Evolutionary conservation across 2,329 filamentous ascomycete genomes (phyloP).

Genomic region (Pseudogymnoascus destructans): DNA sequence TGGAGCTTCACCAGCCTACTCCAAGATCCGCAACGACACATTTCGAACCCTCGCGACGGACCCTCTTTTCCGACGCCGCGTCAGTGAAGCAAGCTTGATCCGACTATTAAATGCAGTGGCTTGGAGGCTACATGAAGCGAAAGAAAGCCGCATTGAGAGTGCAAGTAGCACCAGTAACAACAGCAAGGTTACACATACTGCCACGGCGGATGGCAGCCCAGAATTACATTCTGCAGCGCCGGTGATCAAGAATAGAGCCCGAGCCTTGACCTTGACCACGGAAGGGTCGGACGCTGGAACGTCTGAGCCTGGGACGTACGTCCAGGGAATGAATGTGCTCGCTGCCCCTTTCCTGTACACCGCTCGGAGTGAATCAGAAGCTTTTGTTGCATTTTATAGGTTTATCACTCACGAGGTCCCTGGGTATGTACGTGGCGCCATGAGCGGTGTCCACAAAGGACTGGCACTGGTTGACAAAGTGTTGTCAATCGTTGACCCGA

Average conservation of each 20-base stretch:
- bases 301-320: slow-evolving; percentile 69
- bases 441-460: slow-evolving; percentile 93
- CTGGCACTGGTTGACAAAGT: slow-evolving; percentile 86
- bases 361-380: slow-evolving; percentile 85
- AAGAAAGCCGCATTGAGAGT: slow-evolving; percentile 29
- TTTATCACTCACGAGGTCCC: slow-evolving; percentile 82
- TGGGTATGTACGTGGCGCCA: slow-evolving; percentile 85
- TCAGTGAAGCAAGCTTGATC: slow-evolving; percentile 90
- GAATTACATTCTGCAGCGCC: slow-evolving; percentile 20
- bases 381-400: slow-evolving; percentile 79
- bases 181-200: slow-evolving; percentile 17
- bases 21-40: slow-evolving; percentile 96
- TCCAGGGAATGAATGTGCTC: slow-evolving; percentile 98
- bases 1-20: slow-evolving; percentile 84
- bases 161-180: slow-evolving; percentile 11
- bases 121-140: slow-evolving; percentile 79
- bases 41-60: slow-evolving; percentile 95
- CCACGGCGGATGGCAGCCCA: slow-evolving; percentile 22
- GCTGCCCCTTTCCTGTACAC: slow-evolving; percentile 93
- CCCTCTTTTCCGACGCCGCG: slow-evolving; percentile 87
- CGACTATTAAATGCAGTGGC: slow-evolving; percentile 88
- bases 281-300: slow-evolving; percentile 49
- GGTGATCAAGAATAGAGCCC: slow-evolving; percentile 32
- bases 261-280: slow-evolving; percentile 46
- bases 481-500: slow-evolving; percentile 79